A percentile compares a stretch with the other conserved stretches of the same genome.
Conservation (phyloP, 495 filamentous ascomycete species). For the Parathielavia appendiculata region DNA sequence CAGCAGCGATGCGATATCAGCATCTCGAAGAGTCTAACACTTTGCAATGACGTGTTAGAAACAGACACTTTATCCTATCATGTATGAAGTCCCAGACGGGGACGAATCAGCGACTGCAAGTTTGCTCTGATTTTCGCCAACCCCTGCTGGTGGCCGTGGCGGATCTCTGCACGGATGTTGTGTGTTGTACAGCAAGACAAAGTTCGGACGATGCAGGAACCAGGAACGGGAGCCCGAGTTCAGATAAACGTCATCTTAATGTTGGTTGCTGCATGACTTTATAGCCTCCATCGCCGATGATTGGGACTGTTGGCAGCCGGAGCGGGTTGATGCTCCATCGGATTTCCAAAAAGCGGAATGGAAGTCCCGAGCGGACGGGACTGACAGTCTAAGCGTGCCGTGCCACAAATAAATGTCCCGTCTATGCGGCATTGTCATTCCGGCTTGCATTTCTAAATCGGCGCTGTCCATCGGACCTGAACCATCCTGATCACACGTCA, state of each 20-base stretch:
- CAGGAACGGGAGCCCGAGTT: not conserved
- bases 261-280: too few species aligned
- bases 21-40: too few species aligned
- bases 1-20: too few species aligned
- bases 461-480: too few species aligned
- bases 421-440: not conserved
- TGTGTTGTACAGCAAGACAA: not conserved
- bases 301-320: not conserved
- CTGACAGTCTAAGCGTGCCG: not conserved
- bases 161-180: conserved; percentile 11
- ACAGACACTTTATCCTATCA: too few species aligned
- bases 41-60: too few species aligned
- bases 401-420: conserved; percentile 6
- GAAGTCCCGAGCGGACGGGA: not conserved
- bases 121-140: not conserved
- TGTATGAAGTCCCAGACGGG: too few species aligned
- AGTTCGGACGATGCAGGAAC: conserved; percentile 11
- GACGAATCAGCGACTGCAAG: not conserved
- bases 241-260: not conserved
- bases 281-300: not conserved
- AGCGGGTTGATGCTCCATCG: not conserved
- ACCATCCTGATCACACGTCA: not conserved
- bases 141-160: not conserved
- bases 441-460: conserved; percentile 1
- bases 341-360: not conserved